phyloP scores from a whole-genome alignment of 139 green algal genomes.

The Pycnococcus provasolii region DNA sequence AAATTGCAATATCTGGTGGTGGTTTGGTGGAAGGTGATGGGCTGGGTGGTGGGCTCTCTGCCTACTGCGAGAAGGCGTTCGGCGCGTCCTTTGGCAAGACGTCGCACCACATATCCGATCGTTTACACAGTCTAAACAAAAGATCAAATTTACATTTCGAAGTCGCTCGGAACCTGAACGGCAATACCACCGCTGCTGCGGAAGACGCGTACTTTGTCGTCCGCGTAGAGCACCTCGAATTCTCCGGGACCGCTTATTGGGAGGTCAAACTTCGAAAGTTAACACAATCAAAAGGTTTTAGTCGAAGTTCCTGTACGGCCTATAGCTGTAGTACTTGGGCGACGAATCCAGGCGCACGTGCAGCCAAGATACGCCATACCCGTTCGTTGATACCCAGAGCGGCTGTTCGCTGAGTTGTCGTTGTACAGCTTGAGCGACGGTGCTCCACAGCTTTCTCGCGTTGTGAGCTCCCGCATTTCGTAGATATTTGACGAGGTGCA shows the following conservation, averaged over 20 bases:
- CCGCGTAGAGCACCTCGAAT: conserved; percentile 12
- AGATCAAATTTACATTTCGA: too few species aligned
- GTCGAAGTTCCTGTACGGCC: not conserved
- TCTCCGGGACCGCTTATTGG: not conserved
- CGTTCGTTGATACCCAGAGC: conserved; percentile 6
- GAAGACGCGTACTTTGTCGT: conserved; percentile 2
- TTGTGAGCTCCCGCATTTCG: not conserved
- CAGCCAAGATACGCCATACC: not conserved
- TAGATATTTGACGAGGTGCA: too few species aligned
- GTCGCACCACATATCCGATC: too few species aligned
- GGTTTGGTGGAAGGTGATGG: too few species aligned
- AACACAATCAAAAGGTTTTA: not conserved
- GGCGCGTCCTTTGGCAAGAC: too few species aligned
- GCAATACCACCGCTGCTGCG: not conserved
- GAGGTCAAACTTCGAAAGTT: not conserved
- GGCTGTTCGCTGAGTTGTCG: not conserved
- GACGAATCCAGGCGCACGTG: conserved; percentile 5
- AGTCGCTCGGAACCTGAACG: conserved; percentile 12
- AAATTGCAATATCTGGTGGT: too few species aligned
- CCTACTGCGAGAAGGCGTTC: too few species aligned
- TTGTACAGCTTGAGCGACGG: too few species aligned
- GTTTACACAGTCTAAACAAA: too few species aligned
- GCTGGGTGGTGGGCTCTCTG: too few species aligned
- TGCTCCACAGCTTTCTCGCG: not conserved
- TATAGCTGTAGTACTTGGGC: conserved; percentile 10